Evolutionary conservation across 345 rosid species (phyloP).

Genomic region (Populus davidiana): DNA sequence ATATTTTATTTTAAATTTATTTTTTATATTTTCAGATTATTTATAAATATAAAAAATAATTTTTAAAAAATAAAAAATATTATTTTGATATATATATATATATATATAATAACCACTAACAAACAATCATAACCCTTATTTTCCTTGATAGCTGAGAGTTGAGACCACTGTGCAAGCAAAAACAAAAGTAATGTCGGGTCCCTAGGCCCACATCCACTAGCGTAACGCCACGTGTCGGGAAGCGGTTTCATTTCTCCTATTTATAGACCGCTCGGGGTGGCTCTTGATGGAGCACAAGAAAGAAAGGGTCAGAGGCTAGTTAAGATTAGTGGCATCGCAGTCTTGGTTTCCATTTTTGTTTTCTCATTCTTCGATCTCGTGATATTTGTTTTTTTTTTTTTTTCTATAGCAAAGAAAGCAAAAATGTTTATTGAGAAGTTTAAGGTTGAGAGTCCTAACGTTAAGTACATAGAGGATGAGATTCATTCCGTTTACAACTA

Average conservation of each 20-base stretch:
- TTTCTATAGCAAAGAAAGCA: not conserved
- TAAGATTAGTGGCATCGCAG: not conserved
- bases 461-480: constrained; percentile 77
- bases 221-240: constrained; percentile 24
- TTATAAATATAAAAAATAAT: too few relatives aligned
- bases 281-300: not conserved
- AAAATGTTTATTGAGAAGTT: constrained; percentile 82
- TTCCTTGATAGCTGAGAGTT: too few relatives aligned
- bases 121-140: not conserved
- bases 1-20: too few relatives aligned
- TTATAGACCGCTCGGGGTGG: constrained; percentile 6
- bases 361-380: not conserved
- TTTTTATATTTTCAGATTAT: too few relatives aligned
- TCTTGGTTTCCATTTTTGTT: not conserved
- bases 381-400: not conserved
- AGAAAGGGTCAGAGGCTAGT: not conserved
- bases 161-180: too few relatives aligned
- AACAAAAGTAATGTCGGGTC: not conserved
- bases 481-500: constrained; percentile 82
- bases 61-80: too few relatives aligned
- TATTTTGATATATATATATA: too few relatives aligned
- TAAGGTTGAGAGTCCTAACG: constrained; percentile 85
- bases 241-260: not conserved
- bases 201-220: constrained; percentile 20
- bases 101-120: too few relatives aligned